Evolutionary conservation across 306 rosid genomes (phyloP).

Genomic region (Oemleria cerasiformis): DNA sequence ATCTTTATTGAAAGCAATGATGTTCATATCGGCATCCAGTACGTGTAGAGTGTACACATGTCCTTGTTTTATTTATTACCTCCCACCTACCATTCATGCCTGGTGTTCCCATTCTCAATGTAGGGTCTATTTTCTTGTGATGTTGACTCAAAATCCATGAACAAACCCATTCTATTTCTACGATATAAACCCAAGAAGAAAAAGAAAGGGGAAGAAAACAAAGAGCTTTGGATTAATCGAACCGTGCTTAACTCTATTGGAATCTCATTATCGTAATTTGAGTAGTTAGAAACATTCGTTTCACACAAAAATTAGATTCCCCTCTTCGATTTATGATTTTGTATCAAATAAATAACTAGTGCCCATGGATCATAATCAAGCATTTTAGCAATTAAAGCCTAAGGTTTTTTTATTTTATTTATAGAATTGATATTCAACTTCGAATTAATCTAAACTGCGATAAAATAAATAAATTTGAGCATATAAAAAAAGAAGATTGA

Average conservation of each 20-base stretch:
- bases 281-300: too few species aligned
- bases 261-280: too few species aligned
- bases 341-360: too few species aligned
- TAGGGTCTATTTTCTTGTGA: constrained; percentile 33
- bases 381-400: too few species aligned
- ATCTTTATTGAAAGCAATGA: constrained; percentile 22
- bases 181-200: constrained; percentile 4
- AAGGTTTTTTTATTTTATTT: too few species aligned
- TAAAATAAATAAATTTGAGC: too few species aligned
- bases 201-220: neutral
- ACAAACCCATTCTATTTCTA: constrained; percentile 10
- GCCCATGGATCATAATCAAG: too few species aligned
- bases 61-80: constrained; percentile 38
- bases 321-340: too few species aligned
- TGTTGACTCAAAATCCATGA: constrained; percentile 31
- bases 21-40: constrained; percentile 19
- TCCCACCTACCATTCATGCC: constrained; percentile 31
- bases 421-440: too few species aligned
- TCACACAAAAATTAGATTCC: too few species aligned
- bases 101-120: constrained; percentile 22
- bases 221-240: neutral
- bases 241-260: neutral
- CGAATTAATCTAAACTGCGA: too few species aligned
- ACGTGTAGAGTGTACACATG: constrained; percentile 9
- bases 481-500: too few species aligned